A percentile compares a stretch with the other conserved stretches of the same genome.
Conservation (phyloP, 306 rosid species). For the Comarum palustre region DNA sequence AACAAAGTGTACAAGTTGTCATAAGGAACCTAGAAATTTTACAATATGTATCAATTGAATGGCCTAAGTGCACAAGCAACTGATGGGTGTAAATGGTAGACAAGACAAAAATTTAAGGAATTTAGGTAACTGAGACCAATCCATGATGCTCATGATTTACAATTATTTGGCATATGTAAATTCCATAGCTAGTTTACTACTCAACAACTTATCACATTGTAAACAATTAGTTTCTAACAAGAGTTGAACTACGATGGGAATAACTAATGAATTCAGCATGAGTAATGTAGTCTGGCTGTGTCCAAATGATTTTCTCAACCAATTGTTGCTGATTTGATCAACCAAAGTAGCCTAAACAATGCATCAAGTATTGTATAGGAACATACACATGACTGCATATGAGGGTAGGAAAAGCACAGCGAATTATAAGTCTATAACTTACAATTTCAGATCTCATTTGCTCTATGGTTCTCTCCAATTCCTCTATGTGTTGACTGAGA, state of each 20-base stretch:
- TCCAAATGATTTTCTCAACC: not conserved
- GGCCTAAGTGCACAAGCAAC: not conserved
- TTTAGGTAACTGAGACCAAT: not conserved
- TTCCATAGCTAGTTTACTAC: not conserved
- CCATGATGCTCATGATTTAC: not conserved
- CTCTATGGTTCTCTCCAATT: slow-evolving; percentile 58
- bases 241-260: not conserved
- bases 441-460: slow-evolving; percentile 78
- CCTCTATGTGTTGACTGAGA: slow-evolving; percentile 82
- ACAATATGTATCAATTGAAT: not conserved
- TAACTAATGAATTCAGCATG: not conserved
- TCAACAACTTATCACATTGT: not conserved
- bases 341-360: not conserved
- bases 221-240: not conserved
- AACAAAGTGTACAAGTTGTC: not conserved
- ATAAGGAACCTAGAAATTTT: not conserved
- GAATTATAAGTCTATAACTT: slow-evolving; percentile 31
- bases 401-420: not conserved
- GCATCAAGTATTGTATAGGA: not conserved
- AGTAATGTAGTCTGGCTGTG: not conserved
- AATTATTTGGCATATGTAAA: not conserved
- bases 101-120: not conserved
- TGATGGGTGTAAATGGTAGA: not conserved
- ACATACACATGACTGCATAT: not conserved
- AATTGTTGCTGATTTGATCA: not conserved